Evolutionary conservation across 116 monocot species (phyloP), one percentile per base, ranked within the genome.

Genomic region (Iris pallida): DNA sequence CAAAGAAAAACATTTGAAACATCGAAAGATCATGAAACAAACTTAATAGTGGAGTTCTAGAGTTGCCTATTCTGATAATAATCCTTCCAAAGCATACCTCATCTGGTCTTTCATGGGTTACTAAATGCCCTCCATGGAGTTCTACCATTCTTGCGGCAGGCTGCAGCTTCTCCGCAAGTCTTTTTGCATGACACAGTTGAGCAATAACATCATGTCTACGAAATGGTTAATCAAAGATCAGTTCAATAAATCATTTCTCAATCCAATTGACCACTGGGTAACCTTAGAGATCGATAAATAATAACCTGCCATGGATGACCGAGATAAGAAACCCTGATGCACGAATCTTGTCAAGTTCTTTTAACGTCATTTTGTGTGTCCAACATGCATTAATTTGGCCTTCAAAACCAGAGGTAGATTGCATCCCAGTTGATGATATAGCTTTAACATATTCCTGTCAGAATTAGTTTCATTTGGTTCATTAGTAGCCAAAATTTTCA

Each of bases 361-460:
- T 86, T 68, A 72, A 20, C 49, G 93, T 82, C 76, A 98, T 61
- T 43, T 66, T 90, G 69, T 98, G 97, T 56, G 78, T 92, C 97
- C 93, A 98, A 71, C 97, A 98, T 63, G 97, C 97, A 79, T 84
- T 90, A 7, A 90, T 58, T 84, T 98, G 97, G 12, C 97, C 97
- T 75, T 92, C 90, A 74, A 98, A 98, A 41, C 97, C 97, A 75
- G 48, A 76, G 61, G 69, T 85, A 19, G 93, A 90, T 80, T 98
- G 93, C 97, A 98, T 98, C 63, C 97, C 97, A 42, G 71, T 68
- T 61, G 88, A 83, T 53, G 93, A 80, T 83, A 98, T 98, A 70
- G 71, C 90, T 65, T 84, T 90, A 53, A 92, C 97, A 73, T 98
- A 98, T 80, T 88, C 71, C 97, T 92, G 49, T 47, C 16, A 65